Evolutionary conservation across 192 early-diverging fungal genomes (phyloP), one percentile per base, ranked within the genome.

Genomic region (Umbelopsis vinacea): DNA sequence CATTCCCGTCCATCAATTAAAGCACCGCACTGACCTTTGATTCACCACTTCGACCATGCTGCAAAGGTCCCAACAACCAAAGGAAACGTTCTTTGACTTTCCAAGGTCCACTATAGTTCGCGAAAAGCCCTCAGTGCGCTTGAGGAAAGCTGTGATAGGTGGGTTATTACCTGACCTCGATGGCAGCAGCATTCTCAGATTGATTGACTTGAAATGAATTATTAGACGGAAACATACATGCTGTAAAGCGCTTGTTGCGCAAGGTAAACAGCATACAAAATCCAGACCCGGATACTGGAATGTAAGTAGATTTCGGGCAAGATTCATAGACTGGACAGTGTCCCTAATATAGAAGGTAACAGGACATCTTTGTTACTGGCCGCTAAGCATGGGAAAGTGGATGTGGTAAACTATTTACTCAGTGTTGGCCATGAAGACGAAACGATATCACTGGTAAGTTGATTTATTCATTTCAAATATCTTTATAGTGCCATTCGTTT

Each of bases 361-460:
- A 81, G 79, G 67, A 81, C 79, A 2, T 72, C 76, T 11, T 57
- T 81, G 21, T 72, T 81, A 70, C 74, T 74, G 60, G 79, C 79
- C 11, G 70, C 79, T 9, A 46, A 57, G 40, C 47, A 77, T 67
- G 76, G 76, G 7, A 72, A 81, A 46, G 47, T 74, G 9, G 79
- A 81, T 17, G 67, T 81, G 40, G 79, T 77, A 3, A 63, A 77
- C 6, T 63, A 71, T 12, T 33, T 81, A 21, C 68, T 81, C 8
- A 72, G 74, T 17, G 71, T 71, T 17, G 72, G 72, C 8, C 79
- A 81, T 71, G 79, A 81, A 55, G 79, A 81, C 9, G 71, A 81
- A 40, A 70, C 66, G 17, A 77, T 81, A 45, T 81, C 79, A 21
- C 53, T 81, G 69, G 79, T 81, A 74, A 67, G 47, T 15, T 22